These are phyloP conservation scores for Leccinum aurantiacum DNA, from an alignment of 768 basidiomycete genomes.

Conservation along the genomic window DNA sequence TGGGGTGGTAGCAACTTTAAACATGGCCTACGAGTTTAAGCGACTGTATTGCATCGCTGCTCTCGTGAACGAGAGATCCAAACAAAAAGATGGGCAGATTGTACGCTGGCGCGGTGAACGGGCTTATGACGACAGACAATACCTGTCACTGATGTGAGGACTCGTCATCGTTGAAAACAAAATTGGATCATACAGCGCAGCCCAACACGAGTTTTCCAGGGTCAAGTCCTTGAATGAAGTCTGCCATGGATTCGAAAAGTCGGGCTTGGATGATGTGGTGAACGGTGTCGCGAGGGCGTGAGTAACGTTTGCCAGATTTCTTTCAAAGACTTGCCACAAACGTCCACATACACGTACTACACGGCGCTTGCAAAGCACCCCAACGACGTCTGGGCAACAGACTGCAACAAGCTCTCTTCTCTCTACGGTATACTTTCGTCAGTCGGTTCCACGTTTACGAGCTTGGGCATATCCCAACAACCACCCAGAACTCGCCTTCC, in stretches of 20 bases:
- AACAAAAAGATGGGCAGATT: slow-evolving; percentile 85
- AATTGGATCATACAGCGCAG: slow-evolving; percentile 50
- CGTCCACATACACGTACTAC: too few species aligned
- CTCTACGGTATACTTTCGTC: too few species aligned
- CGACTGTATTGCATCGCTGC: slow-evolving; percentile 60
- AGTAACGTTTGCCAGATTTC: slow-evolving; percentile 3
- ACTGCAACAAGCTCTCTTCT: not conserved
- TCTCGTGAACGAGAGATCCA: slow-evolving; percentile 72
- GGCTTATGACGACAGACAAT: slow-evolving; percentile 56
- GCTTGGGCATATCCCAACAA: too few species aligned
- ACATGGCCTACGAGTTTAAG: slow-evolving; percentile 52
- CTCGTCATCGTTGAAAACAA: not conserved
- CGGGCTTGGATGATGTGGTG: not conserved
- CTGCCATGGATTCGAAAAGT: slow-evolving; percentile 41
- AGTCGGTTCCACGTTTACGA: too few species aligned
- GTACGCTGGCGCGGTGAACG: slow-evolving; percentile 63
- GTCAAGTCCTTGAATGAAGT: slow-evolving; percentile 71
- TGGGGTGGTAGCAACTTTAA: not conserved
- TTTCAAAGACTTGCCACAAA: too few species aligned
- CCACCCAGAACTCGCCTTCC: too few species aligned
- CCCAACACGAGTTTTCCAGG: slow-evolving; percentile 65
- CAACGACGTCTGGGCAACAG: not conserved
- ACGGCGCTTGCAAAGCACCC: not conserved
- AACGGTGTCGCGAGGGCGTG: slow-evolving; percentile 1
- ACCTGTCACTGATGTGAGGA: slow-evolving; percentile 38